Evolutionary conservation across 352 stramenopile species (phyloP).

Genomic region (Globisporangium recalcitrans): DNA sequence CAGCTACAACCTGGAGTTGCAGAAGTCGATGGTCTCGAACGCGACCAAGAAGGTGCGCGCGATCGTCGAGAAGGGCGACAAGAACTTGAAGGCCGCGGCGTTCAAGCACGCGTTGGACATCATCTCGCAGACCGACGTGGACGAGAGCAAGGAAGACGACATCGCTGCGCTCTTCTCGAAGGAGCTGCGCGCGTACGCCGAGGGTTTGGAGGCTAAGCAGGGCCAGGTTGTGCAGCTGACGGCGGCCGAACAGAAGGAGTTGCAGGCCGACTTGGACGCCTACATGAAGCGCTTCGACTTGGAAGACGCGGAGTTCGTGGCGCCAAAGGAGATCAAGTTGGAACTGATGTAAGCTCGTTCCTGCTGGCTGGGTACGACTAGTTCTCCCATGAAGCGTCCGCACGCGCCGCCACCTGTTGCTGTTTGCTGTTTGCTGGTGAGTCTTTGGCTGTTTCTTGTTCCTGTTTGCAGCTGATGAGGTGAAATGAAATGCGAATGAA

Average conservation of each 20-base stretch:
- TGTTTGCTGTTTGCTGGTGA: constrained; percentile 1
- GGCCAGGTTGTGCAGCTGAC: constrained; percentile 72
- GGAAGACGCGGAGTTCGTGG: constrained; percentile 75
- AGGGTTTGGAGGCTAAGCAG: constrained; percentile 72
- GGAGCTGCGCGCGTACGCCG: constrained; percentile 74
- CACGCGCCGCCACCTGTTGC: not conserved
- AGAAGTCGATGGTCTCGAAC: constrained; percentile 75
- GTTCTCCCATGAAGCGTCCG: not conserved
- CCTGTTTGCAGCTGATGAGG: not conserved
- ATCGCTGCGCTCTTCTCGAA: constrained; percentile 79
- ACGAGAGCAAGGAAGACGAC: constrained; percentile 82
- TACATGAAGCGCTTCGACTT: constrained; percentile 87
- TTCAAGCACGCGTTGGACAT: constrained; percentile 86
- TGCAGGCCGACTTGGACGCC: constrained; percentile 78
- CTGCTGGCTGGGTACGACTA: not conserved
- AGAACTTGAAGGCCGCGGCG: constrained; percentile 76
- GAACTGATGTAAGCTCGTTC: constrained; percentile 69
- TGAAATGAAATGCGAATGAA: not conserved
- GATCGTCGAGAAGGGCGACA: constrained; percentile 75
- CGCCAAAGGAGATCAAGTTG: constrained; percentile 79
- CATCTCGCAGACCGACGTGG: constrained; percentile 53
- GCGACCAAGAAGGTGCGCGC: constrained; percentile 72
- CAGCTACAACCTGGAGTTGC: constrained; percentile 77
- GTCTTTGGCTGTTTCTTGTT: constrained; percentile 1
- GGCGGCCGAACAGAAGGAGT: constrained; percentile 69